Conservation (phyloP, 257 asterid genomes). For the Echites panduratus region DNA sequence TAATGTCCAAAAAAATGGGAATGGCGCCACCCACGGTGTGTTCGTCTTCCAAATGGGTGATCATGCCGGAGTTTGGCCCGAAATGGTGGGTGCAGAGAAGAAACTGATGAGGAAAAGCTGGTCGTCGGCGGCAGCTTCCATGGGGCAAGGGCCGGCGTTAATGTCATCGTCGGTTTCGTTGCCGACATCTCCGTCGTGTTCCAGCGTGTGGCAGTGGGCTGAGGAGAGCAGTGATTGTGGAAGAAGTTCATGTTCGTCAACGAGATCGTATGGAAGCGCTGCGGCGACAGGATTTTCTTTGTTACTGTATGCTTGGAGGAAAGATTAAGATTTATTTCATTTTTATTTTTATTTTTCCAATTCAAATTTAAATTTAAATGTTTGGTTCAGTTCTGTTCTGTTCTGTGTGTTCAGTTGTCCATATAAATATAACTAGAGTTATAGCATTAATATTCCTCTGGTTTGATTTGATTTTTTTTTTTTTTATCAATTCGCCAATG, state of each 20-base stretch:
- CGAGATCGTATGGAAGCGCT: constrained; percentile 22
- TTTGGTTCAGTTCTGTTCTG: no score
- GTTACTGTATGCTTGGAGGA: constrained; percentile 41
- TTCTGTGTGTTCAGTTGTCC: no score
- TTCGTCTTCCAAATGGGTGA: constrained; percentile 35
- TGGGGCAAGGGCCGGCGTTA: neutral
- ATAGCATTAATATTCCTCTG: no score
- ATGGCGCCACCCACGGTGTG: constrained; percentile 22
- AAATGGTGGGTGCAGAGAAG: constrained; percentile 36
- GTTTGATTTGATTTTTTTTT: no score
- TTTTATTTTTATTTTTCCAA: neutral
- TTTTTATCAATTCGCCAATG: no score
- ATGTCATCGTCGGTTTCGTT: constrained; percentile 9
- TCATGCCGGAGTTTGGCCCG: constrained; percentile 34
- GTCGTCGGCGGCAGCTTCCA: constrained; percentile 15
- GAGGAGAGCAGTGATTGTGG: constrained; percentile 40
- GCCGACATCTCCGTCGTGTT: constrained; percentile 25
- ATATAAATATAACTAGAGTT: no score
- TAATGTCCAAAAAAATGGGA: constrained; percentile 12
- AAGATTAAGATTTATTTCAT: constrained; percentile 10
- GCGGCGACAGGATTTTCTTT: constrained; percentile 27
- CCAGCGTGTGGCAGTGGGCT: constrained; percentile 44
- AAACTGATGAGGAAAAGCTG: constrained; percentile 33
- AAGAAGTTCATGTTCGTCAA: constrained; percentile 37
- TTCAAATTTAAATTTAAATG: neutral